A percentile compares a stretch with the other conserved stretches of the same genome.
Evolutionary conservation across 768 basidiomycete genomes (phyloP).

Genomic region (Paxillus involutus): DNA sequence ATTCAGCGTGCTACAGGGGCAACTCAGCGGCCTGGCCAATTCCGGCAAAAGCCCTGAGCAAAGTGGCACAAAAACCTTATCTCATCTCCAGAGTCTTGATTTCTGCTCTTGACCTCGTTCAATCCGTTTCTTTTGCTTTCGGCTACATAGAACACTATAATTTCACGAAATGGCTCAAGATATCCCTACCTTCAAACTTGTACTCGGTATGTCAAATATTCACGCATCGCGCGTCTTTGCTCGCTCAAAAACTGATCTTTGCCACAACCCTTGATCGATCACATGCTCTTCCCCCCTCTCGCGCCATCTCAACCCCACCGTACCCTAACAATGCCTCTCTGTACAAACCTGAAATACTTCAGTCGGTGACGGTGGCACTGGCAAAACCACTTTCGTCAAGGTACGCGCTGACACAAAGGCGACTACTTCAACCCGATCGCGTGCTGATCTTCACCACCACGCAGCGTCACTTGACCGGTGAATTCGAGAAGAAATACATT

Average conservation of each 20-base stretch:
- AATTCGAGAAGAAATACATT: constrained; percentile 99
- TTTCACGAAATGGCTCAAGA: constrained; percentile 41
- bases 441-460: constrained; percentile 49
- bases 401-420: constrained; percentile 41
- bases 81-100: constrained; percentile 31
- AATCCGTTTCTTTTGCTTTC: constrained; percentile 14
- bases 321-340: neutral
- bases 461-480: constrained; percentile 96
- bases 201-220: constrained; percentile 71
- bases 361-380: constrained; percentile 98
- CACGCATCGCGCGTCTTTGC: neutral
- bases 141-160: constrained; percentile 22
- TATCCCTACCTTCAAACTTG: constrained; percentile 96
- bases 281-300: constrained; percentile 16
- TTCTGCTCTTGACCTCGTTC: constrained; percentile 32
- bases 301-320: constrained; percentile 10
- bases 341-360: constrained; percentile 8
- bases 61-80: constrained; percentile 37
- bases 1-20: neutral
- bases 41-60: constrained; percentile 17
- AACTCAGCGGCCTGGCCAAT: constrained; percentile 19
- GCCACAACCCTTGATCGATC: constrained; percentile 54
- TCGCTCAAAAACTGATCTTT: constrained; percentile 22
- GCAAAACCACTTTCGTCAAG: constrained; percentile 99
- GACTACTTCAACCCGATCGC: constrained; percentile 42